These are phyloP conservation scores for Zymoseptoria brevis DNA, from an alignment of 2,329 filamentous ascomycete species.

Conservation along the genomic window DNA sequence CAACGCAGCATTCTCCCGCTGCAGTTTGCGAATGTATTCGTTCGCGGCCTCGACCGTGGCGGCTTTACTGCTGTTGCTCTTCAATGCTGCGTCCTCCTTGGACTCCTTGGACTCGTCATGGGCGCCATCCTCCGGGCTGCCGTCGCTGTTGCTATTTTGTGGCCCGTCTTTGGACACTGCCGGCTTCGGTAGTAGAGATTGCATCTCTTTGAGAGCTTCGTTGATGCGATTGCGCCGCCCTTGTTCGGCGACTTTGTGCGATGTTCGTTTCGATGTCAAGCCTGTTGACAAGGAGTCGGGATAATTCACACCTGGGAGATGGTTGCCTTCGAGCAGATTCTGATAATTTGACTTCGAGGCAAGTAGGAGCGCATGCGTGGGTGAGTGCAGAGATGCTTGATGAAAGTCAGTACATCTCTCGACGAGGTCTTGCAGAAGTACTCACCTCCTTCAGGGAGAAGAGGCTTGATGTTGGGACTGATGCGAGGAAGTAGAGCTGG, in stretches of 20 bases:
- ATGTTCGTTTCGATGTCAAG: slow-evolving; percentile 90
- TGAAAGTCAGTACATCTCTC: slow-evolving; percentile 8
- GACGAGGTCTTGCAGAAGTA: slow-evolving; percentile 8
- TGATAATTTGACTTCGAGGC: slow-evolving; percentile 97
- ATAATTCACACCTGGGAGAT: slow-evolving; percentile 59
- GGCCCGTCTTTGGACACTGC: slow-evolving; percentile 19
- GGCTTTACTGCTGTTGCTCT: slow-evolving; percentile 74
- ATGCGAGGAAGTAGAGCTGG: slow-evolving; percentile 83
- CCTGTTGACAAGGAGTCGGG: slow-evolving; percentile 87
- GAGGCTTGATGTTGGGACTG: slow-evolving; percentile 86
- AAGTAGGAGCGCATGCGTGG: slow-evolving; percentile 64
- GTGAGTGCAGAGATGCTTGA: slow-evolving; percentile 42
- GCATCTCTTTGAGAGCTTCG: slow-evolving; percentile 83
- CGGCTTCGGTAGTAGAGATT: slow-evolving; percentile 62
- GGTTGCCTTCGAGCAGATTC: slow-evolving; percentile 89
- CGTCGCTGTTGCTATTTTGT: slow-evolving; percentile 30
- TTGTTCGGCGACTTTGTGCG: slow-evolving; percentile 96
- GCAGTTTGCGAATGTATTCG: slow-evolving; percentile 81
- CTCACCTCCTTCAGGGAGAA: slow-evolving; percentile 64
- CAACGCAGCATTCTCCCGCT: slow-evolving; percentile 48
- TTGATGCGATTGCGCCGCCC: slow-evolving; percentile 93
- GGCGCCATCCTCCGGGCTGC: slow-evolving; percentile 39
- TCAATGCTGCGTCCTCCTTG: slow-evolving; percentile 33
- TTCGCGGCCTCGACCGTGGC: slow-evolving; percentile 97
- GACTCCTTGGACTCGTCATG: slow-evolving; percentile 31